Percentiles rank a stretch among this genome's conserved stretches.
Evolutionary conservation across 768 basidiomycete species (phyloP).

Genomic region (Punctularia strigosozonata): DNA sequence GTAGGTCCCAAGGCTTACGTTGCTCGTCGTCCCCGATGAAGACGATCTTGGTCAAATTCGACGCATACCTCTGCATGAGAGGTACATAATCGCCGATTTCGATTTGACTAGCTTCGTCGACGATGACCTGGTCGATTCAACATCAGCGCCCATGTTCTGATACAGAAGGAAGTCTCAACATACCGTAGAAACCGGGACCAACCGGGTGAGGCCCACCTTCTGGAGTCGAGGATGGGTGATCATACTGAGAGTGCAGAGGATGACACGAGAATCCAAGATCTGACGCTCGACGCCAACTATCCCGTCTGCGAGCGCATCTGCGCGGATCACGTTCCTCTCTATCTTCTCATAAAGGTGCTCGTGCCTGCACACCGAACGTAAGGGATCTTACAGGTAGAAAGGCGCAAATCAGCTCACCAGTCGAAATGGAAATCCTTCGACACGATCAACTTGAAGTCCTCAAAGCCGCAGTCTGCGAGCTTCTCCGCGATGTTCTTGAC

Average conservation of each 20-base stretch:
- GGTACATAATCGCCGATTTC: conserved; percentile 29
- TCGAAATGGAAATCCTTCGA: conserved; percentile 34
- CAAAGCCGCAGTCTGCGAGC: conserved; percentile 19
- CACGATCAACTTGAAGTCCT: conserved; percentile 28
- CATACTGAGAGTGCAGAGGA: conserved; percentile 40
- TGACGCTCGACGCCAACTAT: conserved; percentile 9
- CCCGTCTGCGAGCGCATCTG: conserved; percentile 17
- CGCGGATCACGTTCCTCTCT: conserved; percentile 22
- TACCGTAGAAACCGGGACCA: conserved; percentile 23
- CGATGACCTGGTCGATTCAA: no score
- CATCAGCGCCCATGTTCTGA: no score
- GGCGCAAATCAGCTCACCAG: conserved; percentile 20
- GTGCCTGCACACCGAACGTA: conserved; percentile 23
- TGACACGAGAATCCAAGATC: conserved; percentile 20
- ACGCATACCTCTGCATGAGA: conserved; percentile 16
- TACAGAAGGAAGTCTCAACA: no score
- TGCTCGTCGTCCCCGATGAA: conserved; percentile 29
- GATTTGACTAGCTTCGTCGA: conserved; percentile 39
- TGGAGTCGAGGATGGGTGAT: conserved; percentile 18
- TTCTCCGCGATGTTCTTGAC: conserved; percentile 44
- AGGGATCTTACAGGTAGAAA: neutral
- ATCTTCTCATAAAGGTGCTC: conserved; percentile 34
- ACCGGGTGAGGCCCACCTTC: conserved; percentile 8
- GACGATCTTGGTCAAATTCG: conserved; percentile 21
- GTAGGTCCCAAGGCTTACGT: conserved; percentile 10